Evolutionary conservation across 1,139 yeast genomes (phyloP).

Genomic region (Komagataea norvegica): DNA sequence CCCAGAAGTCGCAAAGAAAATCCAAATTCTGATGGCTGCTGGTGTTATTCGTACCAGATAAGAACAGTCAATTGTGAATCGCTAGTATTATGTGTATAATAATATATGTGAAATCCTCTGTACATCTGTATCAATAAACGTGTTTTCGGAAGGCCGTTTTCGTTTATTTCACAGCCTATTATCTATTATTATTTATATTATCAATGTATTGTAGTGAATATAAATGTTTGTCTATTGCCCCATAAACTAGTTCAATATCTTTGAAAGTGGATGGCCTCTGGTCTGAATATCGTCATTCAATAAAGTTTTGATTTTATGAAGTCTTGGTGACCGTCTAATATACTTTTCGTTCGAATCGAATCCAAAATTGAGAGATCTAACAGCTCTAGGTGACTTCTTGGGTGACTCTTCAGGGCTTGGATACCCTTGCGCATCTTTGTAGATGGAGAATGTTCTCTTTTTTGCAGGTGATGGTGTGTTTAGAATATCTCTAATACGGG

Average conservation of each 20-base stretch:
- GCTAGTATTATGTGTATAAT: background rate
- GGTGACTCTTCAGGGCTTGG: conserved; percentile 4
- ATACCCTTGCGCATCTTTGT: conserved; percentile 3
- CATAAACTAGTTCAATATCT: background rate
- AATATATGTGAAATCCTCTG: background rate
- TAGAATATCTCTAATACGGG: conserved; percentile 16
- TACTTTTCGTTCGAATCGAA: background rate
- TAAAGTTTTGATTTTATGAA: background rate
- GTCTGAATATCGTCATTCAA: conserved; percentile 2
- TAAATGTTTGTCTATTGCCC: no score
- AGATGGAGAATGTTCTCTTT: conserved; percentile 9
- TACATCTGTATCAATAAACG: background rate
- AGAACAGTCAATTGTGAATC: background rate
- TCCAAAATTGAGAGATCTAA: background rate
- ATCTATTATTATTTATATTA: no score
- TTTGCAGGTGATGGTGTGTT: conserved; percentile 18
- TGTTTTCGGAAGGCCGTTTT: no score
- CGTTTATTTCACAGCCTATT: no score
- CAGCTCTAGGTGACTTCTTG: conserved; percentile 3
- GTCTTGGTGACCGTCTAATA: background rate
- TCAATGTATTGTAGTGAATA: no score
- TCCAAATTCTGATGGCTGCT: conserved; percentile 88
- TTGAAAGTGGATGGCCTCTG: background rate
- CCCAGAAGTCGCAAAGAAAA: conserved; percentile 87
- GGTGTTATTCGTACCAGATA: conserved; percentile 93